Evolutionary conservation across 148 eudicot genomes (phyloP), one percentile per base, ranked within the genome.

Genomic region (Vaccinium vitisidaea): DNA sequence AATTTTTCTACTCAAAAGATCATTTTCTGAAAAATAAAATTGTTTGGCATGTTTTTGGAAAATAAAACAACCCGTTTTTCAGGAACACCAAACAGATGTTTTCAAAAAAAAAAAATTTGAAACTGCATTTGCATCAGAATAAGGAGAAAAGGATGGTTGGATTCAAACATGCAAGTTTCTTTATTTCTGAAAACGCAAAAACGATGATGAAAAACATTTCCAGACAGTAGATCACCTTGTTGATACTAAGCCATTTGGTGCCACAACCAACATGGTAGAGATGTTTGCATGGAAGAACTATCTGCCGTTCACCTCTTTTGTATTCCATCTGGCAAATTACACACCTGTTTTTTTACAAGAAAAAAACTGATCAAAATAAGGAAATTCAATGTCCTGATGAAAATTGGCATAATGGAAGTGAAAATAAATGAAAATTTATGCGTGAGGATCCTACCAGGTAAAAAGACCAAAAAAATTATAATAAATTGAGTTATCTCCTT

Each of bases 291-390:
- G 99, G 99, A 86, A 97, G 98, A 84, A 90, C 91, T 39, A 97
- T 88, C 49, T 86, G 90, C 75, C 90, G 92, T 59, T 93, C 94
- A 84, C 94, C 91, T 81, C 96, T 93, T 91, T 90, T 95, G 73
- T 92, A 97, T 85, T 95, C 95, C 99, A 97, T 97, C 90, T 97
- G 99, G 88, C 99, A 97, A 69, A 97, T 93, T 53, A 97, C 99
- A 79, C 99, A 97, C 92, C 99, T 96, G 92, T 80, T 36, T 27
- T 63, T 54, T 80, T 50, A 74, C 74, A 48, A 58, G 25, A 11
- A 11, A 19, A 32, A 30, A 39, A 8, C 46, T 5, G 46, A 43
- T 43, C 46, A 43, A 43, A 43, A 43, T 43, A 43, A 43, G 5
- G 46, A 5, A 43, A 43, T 43, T 36, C 39, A 36, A 43, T 4